These are phyloP conservation scores for Pseudotulostoma volvatum DNA, from an alignment of 495 filamentous ascomycete genomes.

Conservation along the genomic window DNA sequence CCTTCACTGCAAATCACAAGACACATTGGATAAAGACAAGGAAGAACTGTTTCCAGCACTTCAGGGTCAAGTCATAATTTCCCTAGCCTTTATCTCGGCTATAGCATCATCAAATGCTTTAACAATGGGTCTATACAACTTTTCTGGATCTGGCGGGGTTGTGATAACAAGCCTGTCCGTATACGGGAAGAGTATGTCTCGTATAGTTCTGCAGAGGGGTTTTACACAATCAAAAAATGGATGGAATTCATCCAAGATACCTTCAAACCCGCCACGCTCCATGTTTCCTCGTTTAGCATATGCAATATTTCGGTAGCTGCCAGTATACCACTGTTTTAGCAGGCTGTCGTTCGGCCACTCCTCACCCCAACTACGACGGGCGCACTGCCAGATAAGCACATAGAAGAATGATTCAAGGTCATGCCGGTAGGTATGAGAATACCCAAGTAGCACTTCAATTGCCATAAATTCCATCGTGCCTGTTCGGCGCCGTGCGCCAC, in stretches of 20 bases:
- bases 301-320: not conserved
- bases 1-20: no score
- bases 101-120: no score
- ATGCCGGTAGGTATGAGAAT: not conserved
- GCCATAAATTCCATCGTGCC: not conserved
- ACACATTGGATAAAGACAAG: no score
- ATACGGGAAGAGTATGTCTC: not conserved
- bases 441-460: not conserved
- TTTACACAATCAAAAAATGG: not conserved
- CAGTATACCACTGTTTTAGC: not conserved
- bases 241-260: not conserved
- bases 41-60: no score
- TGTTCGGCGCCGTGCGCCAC: not conserved
- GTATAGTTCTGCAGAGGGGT: not conserved
- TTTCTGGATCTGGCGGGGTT: no score
- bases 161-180: no score
- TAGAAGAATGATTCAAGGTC: not conserved
- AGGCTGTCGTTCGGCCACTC: constrained; percentile 70
- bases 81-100: no score
- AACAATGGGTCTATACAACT: no score
- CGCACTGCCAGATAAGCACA: not conserved
- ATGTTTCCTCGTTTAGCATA: not conserved
- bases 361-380: constrained; percentile 41
- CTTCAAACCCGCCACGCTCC: not conserved
- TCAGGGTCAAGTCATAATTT: no score